Evolutionary conservation across 2,329 filamentous ascomycete genomes (phyloP), one percentile per base, ranked within the genome.

Genomic region (Claviceps digitariae): DNA sequence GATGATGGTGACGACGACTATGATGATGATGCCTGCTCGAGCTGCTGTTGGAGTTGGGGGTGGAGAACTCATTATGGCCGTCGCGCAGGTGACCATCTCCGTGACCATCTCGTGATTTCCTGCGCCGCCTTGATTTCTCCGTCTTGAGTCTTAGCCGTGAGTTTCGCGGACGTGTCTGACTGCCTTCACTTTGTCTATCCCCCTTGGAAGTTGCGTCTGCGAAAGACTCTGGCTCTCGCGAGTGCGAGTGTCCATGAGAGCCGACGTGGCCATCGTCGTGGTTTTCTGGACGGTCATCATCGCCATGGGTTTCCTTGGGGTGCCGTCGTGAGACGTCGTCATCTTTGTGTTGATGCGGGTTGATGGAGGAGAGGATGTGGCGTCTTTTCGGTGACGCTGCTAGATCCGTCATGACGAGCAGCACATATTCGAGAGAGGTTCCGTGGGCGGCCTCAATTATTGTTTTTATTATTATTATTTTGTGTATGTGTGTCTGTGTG

Each of bases 321-420:
- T 10, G 45, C 25, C 10, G 21, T 44, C 21, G 45, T 7, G 45
- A 34, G 45, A 48, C 25, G 23, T 27, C 44, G 21, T 21, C 47
- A 23, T 48, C 21, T 50, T 29, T 21, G 54, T 44, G 43, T 34
- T 15, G 20, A 56, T 66, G 64, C 6, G 66, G 70, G 56, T 76
- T 75, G 59, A 75, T 73, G 7, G 74, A 77, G 7, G 72, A 72
- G 20, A 77, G 66, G 21, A 77, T 74, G 46, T 72, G 73, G n/a
- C 73, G 71, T 61, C 74, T 64, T 57, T 64, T 67, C 31, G 70
- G 66, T 27, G 70, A 72, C 49, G 65, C 54, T 13, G 58, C 56
- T 44, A 56, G 54, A 55, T 62, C 62, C 53, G 61, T 64, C 69
- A 71, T 72, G 55, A 59, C 57, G 61, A 51, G 53, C 54, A 50